Evolutionary conservation across 495 filamentous ascomycete species (phyloP).

Genomic region (Aspergillus diversus): DNA sequence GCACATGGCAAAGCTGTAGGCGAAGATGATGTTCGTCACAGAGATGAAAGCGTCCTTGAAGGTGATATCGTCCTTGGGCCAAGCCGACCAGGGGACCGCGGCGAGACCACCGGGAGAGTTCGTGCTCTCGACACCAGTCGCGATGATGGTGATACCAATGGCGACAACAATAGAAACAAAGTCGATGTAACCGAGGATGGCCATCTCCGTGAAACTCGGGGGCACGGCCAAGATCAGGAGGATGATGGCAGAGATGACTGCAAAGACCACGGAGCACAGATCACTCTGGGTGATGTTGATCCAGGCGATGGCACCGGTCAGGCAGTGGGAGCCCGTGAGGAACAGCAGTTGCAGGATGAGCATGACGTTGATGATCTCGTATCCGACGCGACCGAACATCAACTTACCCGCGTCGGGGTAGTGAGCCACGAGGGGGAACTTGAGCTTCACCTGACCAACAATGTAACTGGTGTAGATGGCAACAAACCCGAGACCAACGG

Average conservation of each 20-base stretch:
- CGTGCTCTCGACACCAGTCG: conserved; percentile 52
- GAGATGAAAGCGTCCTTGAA: conserved; percentile 55
- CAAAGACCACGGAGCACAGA: conserved; percentile 65
- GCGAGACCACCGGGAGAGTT: conserved; percentile 36
- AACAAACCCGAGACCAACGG: conserved; percentile 59
- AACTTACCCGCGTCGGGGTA: conserved; percentile 68
- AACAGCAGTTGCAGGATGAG: conserved; percentile 66
- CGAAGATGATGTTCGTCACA: conserved; percentile 73
- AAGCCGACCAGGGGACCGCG: conserved; percentile 41
- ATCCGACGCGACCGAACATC: conserved; percentile 62
- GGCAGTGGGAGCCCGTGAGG: conserved; percentile 69
- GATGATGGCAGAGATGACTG: conserved; percentile 61
- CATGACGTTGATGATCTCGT: conserved; percentile 62
- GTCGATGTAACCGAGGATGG: conserved; percentile 62
- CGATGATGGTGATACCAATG: conserved; percentile 69
- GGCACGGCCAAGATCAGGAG: conserved; percentile 64
- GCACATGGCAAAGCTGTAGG: conserved; percentile 64
- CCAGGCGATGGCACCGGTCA: conserved; percentile 72
- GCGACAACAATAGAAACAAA: conserved; percentile 66
- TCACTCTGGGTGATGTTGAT: conserved; percentile 62
- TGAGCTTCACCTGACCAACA: conserved; percentile 69
- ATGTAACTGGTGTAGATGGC: conserved; percentile 73
- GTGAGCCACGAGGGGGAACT: conserved; percentile 63
- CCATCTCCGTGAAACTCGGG: conserved; percentile 53
- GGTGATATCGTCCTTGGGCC: conserved; percentile 37